Base-by-base conservation (phyloP, 1,284 basidiomycete genomes). In the Apiotrichum gracile region DNA sequence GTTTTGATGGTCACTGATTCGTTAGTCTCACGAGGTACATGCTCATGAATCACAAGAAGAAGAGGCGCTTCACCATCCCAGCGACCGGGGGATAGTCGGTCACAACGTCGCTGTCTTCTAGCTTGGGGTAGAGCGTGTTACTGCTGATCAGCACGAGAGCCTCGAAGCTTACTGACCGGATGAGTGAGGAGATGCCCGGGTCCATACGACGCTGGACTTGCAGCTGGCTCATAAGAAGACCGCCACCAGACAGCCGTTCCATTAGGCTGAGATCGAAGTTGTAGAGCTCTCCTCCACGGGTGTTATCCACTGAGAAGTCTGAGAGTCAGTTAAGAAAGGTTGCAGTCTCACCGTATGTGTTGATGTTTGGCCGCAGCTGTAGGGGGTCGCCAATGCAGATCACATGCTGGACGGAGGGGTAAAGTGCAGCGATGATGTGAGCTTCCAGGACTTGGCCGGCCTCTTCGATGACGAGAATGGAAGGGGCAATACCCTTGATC, bases 371-470 rank as follows among this genome's bases (percentile, higher is more conserved):
- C 4, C 84, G 79, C 2, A 87, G 76, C 69, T 87, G 86, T 3
- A 80, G 75, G 1, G 86, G 85, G 58, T 87, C 85, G 0, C 85
- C 85, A 26, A 87, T 85, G 38, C 81, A 73, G 46, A 87, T 83
- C n/a, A 86, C 72, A 29, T 65, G 63, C 49, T 65, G 40, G 33
- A 65, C 51, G 40, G 81, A 82, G 0, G 80, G 81, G 4, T 84
- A 83, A 2, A 86, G 76, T 43, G 77, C 80, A 1, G 80, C 81
- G 1, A 87, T 65, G 13, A 86, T 76, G 61, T 88, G 86, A 3
- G 85, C 82, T 70, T 88, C 86, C 16, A 87, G 77, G 0, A 88
- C 85, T 72, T 88, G 86, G 0, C 86, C 86, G 0, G 86, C 86
- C 66, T 88, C 86, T 66, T 85, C n/a, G n/a, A n/a, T 79, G 31